A percentile compares a stretch with the other conserved stretches of the same genome.
phyloP scores from a whole-genome alignment of 331 rosid species.

The Saraca asoca region DNA sequence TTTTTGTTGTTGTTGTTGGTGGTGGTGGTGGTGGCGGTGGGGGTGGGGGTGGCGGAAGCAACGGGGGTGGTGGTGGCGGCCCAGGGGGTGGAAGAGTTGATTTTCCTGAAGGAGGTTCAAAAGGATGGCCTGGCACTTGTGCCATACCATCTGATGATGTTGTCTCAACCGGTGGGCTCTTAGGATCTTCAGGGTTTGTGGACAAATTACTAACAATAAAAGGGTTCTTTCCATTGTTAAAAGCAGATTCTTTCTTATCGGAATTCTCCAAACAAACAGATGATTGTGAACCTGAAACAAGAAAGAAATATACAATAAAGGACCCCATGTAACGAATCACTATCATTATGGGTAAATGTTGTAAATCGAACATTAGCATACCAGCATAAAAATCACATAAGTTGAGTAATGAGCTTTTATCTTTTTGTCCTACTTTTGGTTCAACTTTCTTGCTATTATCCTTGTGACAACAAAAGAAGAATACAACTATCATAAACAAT shows the following conservation, averaged over 20 bases:
- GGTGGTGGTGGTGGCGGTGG: too few relatives aligned
- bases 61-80: slow-evolving; percentile 39
- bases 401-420: slow-evolving; percentile 52
- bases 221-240: slow-evolving; percentile 34
- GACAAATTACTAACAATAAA: slow-evolving; percentile 32
- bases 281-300: slow-evolving; percentile 59
- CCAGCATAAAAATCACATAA: slow-evolving; percentile 52
- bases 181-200: slow-evolving; percentile 38
- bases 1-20: too few relatives aligned
- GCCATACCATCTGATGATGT: slow-evolving; percentile 37
- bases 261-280: slow-evolving; percentile 46
- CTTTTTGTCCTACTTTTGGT: slow-evolving; percentile 40
- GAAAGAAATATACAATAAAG: slow-evolving; percentile 27
- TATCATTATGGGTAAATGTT: background rate
- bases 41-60: slow-evolving; percentile 42
- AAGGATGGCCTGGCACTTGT: slow-evolving; percentile 34
- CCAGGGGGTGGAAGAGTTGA: slow-evolving; percentile 37
- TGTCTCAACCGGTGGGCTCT: slow-evolving; percentile 37
- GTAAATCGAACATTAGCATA: slow-evolving; percentile 37
- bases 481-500: slow-evolving; percentile 34
- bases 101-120: slow-evolving; percentile 56
- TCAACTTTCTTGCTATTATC: slow-evolving; percentile 31
- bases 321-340: slow-evolving; percentile 11
- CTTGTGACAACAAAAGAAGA: slow-evolving; percentile 47
- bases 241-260: slow-evolving; percentile 36